phyloP scores from a whole-genome alignment of 2,329 filamentous ascomycete genomes.

The Colletotrichum spaethianum region DNA sequence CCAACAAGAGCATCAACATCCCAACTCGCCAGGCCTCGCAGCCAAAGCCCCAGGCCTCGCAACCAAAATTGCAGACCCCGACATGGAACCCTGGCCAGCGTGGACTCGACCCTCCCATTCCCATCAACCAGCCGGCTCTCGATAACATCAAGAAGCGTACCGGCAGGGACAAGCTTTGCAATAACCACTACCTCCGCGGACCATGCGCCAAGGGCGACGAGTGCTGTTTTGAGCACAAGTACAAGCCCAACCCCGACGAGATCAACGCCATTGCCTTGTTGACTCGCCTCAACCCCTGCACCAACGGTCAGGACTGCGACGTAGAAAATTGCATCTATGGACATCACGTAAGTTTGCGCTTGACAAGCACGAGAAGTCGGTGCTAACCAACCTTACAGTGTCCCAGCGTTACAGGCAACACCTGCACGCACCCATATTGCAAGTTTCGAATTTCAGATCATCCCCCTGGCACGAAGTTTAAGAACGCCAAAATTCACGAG shows the following conservation, averaged over 20 bases:
- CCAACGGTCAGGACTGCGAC: conserved; percentile 70
- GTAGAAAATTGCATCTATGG: conserved; percentile 73
- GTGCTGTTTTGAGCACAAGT: conserved; percentile 71
- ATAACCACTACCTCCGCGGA: conserved; percentile 72
- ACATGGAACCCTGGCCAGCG: conserved; percentile 68
- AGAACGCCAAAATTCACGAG: conserved; percentile 51
- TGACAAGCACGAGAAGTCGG: background rate
- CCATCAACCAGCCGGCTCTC: conserved; percentile 60
- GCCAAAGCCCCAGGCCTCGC: background rate
- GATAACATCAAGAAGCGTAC: conserved; percentile 71
- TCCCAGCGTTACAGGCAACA: conserved; percentile 65
- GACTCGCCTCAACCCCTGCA: conserved; percentile 71
- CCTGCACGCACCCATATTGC: conserved; percentile 69
- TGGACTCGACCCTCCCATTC: conserved; percentile 68
- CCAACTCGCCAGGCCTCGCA: conserved; percentile 18
- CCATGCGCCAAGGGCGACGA: conserved; percentile 68
- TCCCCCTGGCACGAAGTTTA: conserved; percentile 70
- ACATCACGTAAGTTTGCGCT: conserved; percentile 66
- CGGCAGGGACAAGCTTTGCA: conserved; percentile 71
- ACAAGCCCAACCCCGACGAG: conserved; percentile 68
- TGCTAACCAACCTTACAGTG: conserved; percentile 56
- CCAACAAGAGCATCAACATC: conserved; percentile 48
- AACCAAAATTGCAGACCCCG: conserved; percentile 47
- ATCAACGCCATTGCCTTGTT: conserved; percentile 69
- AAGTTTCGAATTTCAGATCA: conserved; percentile 68